Base-by-base conservation (phyloP, 805 yeast species). In the Grigorovia transvaalensis region DNA sequence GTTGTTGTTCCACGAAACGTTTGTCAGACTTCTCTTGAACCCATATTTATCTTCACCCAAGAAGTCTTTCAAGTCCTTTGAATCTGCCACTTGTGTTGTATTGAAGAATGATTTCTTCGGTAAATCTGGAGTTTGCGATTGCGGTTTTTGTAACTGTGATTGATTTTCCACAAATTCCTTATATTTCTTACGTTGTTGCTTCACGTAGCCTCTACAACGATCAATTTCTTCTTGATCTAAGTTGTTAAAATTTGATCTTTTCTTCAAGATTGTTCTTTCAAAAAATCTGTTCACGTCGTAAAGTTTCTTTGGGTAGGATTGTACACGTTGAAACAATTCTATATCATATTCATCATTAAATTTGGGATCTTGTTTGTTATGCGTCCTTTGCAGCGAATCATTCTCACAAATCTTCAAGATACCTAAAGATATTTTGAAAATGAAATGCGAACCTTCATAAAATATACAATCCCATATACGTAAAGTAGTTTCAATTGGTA, bases 401-500 rank as follows among this genome's bases (percentile, higher is more conserved):
- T 87, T 84, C 60, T 86, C 90, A 50, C 89, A 74, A 56, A 83
- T 66, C 61, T 86, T 85, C 65, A 90, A 78, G 13, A 93, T 78
- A 1, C 96, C 84, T 51, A 91, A 69, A 0, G 96, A 83, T 2
- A 87, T 77, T 53, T 95, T 80, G 71, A 89, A 93, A 17, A 93
- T 72, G 11, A 93, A 79, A 61, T 87, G 87, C 1, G 96, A 84
- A 30, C 88, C 96, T 65, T 91, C 98, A 63, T 85, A 88, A 74
- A 95, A 90, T 48, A 91, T 70, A 55, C 95, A 87, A 68, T 93
- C 99, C 98, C 99, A 91, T 0, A 93, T 83, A 51, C 98, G 72
- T 45, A 93, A 71, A 9, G 88, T 84, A 0, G 95, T 79, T 62
- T 93, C 98, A 20, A 88, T 80, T 0, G 99, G 99, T 27, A 93